phyloP scores from a whole-genome alignment of 169 alveolate species.

The Babesia ovis region DNA sequence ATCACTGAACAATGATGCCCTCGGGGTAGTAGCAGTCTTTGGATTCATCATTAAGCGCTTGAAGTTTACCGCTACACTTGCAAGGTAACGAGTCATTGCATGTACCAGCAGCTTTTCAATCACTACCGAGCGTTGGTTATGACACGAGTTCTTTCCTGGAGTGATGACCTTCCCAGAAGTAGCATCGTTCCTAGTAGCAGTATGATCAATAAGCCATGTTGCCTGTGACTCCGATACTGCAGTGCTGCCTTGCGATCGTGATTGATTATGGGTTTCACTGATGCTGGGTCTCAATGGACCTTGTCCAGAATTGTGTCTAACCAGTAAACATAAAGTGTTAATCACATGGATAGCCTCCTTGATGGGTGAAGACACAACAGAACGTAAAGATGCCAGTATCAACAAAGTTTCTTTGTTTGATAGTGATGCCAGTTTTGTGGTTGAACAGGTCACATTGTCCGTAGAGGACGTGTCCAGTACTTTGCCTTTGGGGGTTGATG shows the following conservation, averaged over 20 bases:
- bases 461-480: background rate
- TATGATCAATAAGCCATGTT: too few species aligned
- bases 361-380: constrained; percentile 9
- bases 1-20: background rate
- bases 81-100: constrained; percentile 31
- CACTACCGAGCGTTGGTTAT: background rate
- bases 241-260: background rate
- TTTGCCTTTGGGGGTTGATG: background rate
- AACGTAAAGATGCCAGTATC: background rate
- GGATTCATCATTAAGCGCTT: background rate
- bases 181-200: background rate
- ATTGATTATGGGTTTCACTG: background rate
- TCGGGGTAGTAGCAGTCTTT: background rate
- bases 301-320: background rate
- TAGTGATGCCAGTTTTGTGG: background rate
- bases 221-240: background rate
- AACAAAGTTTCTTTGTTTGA: background rate
- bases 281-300: background rate
- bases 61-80: constrained; percentile 21
- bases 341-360: constrained; percentile 15
- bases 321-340: background rate
- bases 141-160: background rate
- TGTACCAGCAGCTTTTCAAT: constrained; percentile 25
- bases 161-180: background rate
- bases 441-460: background rate